Evolutionary conservation across 129 eudicot species (phyloP).

Genomic region (Silybum marianum): DNA sequence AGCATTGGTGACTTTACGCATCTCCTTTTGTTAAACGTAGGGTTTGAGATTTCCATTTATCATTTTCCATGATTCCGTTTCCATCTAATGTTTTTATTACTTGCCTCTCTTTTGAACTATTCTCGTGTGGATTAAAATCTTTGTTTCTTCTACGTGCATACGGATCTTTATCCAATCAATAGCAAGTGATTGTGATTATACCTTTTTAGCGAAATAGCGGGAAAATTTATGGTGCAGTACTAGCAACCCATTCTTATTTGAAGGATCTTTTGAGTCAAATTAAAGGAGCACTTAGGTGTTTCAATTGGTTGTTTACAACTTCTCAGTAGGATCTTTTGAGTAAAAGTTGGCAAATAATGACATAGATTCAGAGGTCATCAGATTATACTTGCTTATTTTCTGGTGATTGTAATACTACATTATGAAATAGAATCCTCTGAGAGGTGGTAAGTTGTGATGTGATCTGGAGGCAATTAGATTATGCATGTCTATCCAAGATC

Average conservation of each 20-base stretch:
- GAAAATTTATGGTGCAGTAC: neutral
- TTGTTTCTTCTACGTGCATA: neutral
- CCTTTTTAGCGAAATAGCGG: conserved; percentile 10
- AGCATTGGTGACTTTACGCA: conserved; percentile 10
- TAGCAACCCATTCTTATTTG: neutral
- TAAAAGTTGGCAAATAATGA: neutral
- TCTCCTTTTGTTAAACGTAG: neutral
- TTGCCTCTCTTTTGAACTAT: conserved; percentile 6
- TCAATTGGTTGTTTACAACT: neutral
- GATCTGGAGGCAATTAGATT: neutral
- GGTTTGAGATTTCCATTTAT: conserved; percentile 13
- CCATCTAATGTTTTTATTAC: neutral
- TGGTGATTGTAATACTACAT: neutral
- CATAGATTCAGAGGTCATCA: neutral
- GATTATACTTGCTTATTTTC: neutral
- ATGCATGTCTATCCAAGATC: neutral
- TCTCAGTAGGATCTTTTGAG: neutral
- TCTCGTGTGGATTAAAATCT: neutral
- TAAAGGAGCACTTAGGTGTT: neutral
- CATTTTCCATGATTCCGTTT: neutral
- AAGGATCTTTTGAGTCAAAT: too few relatives aligned
- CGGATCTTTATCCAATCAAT: neutral
- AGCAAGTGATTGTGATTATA: conserved; percentile 5
- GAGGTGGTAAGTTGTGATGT: neutral
- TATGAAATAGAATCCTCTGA: neutral